Evolutionary conservation across 495 filamentous ascomycete genomes (phyloP).

Genomic region (Tuber umbilicatum): DNA sequence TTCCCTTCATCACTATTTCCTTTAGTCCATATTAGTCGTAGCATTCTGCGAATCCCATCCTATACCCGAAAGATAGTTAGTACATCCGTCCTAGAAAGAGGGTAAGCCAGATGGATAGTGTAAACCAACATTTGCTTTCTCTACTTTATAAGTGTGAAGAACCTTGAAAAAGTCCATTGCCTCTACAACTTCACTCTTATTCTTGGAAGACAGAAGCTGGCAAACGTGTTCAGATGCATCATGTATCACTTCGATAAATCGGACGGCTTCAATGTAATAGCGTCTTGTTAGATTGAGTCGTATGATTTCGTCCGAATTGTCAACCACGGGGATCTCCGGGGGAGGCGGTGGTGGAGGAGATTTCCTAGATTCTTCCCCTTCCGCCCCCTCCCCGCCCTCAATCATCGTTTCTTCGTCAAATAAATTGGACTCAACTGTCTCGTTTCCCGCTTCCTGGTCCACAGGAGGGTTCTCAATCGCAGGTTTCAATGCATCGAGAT

Average conservation of each 20-base stretch:
- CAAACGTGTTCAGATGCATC: constrained; percentile 67
- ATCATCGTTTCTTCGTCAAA: constrained; percentile 84
- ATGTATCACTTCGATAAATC: constrained; percentile 92
- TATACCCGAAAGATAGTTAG: constrained; percentile 5
- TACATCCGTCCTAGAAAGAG: not conserved
- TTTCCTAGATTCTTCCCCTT: constrained; percentile 51
- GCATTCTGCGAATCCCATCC: constrained; percentile 82
- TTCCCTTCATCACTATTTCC: constrained; percentile 99
- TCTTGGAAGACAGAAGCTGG: constrained; percentile 83
- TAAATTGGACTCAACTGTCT: constrained; percentile 65
- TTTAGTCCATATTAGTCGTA: constrained; percentile 97
- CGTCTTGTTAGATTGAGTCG: constrained; percentile 79
- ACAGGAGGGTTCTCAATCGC: constrained; percentile 54
- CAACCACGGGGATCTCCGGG: constrained; percentile 18
- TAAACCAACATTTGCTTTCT: constrained; percentile 66
- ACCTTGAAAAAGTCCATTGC: constrained; percentile 98
- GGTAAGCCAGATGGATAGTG: not conserved
- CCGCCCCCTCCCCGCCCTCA: constrained; percentile 51
- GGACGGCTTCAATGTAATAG: constrained; percentile 84
- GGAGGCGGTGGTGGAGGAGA: constrained; percentile 43
- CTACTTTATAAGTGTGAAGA: constrained; percentile 88
- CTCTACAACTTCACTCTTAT: constrained; percentile 96
- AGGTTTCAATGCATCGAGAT: constrained; percentile 74
- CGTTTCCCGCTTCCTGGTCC: constrained; percentile 37
- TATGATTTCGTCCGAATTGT: constrained; percentile 70